These are phyloP conservation scores for Trichoderma endophyticum DNA, from an alignment of 2,329 filamentous ascomycete species.

Conservation along the genomic window DNA sequence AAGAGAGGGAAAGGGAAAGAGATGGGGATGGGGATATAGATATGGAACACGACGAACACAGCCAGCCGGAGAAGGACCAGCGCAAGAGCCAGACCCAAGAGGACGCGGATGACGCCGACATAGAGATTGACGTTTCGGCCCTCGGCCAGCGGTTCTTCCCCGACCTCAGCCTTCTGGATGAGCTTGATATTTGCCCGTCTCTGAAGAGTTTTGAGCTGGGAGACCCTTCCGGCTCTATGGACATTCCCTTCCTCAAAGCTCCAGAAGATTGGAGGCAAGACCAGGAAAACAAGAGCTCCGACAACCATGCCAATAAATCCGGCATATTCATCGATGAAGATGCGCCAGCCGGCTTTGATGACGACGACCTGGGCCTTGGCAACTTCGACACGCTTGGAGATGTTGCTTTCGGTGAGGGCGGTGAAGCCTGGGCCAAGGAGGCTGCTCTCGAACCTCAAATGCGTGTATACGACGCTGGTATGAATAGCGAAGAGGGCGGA, in stretches of 20 bases:
- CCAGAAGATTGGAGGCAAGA: constrained; percentile 80
- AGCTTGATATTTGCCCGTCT: constrained; percentile 90
- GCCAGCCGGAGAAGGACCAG: constrained; percentile 34
- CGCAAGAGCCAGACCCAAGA: constrained; percentile 44
- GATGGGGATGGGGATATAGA: constrained; percentile 43
- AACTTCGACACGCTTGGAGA: constrained; percentile 69
- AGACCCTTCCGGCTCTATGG: constrained; percentile 76
- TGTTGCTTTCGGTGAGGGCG: constrained; percentile 89
- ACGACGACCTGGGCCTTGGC: constrained; percentile 68
- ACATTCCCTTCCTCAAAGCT: constrained; percentile 89
- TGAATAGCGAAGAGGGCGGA: constrained; percentile 52
- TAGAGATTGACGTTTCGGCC: constrained; percentile 74
- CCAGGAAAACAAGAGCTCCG: constrained; percentile 56
- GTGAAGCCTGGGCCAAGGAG: constrained; percentile 91
- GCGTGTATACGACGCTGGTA: constrained; percentile 66
- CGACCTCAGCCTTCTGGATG: constrained; percentile 70
- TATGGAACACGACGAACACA: constrained; percentile 26
- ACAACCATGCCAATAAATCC: constrained; percentile 62
- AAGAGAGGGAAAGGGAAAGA: constrained; percentile 39
- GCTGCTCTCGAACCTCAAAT: constrained; percentile 83
- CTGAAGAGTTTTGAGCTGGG: constrained; percentile 92
- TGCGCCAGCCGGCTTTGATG: constrained; percentile 70
- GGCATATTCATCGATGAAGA: constrained; percentile 85
- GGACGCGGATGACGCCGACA: constrained; percentile 43
- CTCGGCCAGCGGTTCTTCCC: constrained; percentile 84